Conservation (phyloP, 2,329 filamentous ascomycete species). For the Botrytis cinerea region DNA sequence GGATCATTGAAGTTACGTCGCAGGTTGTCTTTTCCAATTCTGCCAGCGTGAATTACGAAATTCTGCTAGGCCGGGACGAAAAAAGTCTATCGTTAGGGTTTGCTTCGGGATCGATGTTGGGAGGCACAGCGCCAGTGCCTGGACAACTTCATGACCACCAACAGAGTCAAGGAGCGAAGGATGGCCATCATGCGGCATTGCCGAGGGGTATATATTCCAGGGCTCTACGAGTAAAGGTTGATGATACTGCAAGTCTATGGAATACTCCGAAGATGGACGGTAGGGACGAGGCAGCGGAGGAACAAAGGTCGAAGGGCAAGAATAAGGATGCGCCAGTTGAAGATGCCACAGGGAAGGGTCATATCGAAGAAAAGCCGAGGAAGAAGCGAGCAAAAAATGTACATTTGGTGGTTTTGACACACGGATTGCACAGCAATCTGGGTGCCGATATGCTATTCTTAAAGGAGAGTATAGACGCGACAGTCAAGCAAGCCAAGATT, state of each 20-base stretch:
- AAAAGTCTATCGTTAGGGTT: slow-evolving; percentile 72
- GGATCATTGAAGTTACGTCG: slow-evolving; percentile 88
- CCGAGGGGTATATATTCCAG: slow-evolving; percentile 80
- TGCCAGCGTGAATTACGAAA: slow-evolving; percentile 83
- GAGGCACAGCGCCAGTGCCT: slow-evolving; percentile 50
- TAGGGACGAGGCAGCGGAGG: slow-evolving; percentile 48
- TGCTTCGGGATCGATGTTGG: slow-evolving; percentile 41
- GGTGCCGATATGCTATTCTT: slow-evolving; percentile 95
- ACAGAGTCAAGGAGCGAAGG: slow-evolving; percentile 57
- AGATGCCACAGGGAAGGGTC: slow-evolving; percentile 33
- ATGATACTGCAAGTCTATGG: slow-evolving; percentile 90
- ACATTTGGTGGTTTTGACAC: slow-evolving; percentile 88
- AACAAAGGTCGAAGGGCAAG: slow-evolving; percentile 34
- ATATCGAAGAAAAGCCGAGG: slow-evolving; percentile 33
- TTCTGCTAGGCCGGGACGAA: slow-evolving; percentile 82
- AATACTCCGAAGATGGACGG: slow-evolving; percentile 83
- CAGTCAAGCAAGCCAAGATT: slow-evolving; percentile 70
- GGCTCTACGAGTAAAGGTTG: slow-evolving; percentile 74
- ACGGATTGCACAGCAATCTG: slow-evolving; percentile 93
- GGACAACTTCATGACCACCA: slow-evolving; percentile 78
- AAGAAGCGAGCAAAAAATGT: slow-evolving; percentile 70
- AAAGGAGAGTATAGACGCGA: slow-evolving; percentile 93
- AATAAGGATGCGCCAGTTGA: slow-evolving; percentile 34
- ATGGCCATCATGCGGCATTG: slow-evolving; percentile 62
- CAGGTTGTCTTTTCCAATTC: slow-evolving; percentile 93